Evolutionary conservation across 345 rosid species (phyloP), one percentile per base, ranked within the genome.

Genomic region (Eucalyptus curtisii): DNA sequence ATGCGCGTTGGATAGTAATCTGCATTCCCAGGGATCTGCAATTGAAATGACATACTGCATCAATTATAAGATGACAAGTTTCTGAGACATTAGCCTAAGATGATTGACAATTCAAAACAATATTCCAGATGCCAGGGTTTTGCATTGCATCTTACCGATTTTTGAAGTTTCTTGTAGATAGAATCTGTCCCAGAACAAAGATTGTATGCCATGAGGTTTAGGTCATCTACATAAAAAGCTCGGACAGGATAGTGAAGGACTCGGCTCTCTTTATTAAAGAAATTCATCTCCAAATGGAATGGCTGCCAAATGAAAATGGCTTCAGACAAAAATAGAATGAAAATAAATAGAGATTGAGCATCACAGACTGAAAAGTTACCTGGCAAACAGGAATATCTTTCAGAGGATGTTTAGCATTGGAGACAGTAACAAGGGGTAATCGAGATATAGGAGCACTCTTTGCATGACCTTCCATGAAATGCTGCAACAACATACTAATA

Each of bases 381-480:
- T 97, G 96, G 92, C 97, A 96, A 92, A 95, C 96, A 90, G 99
- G 99, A 90, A 98, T 88, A 91, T 97, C 96, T 91, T 94, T 98
- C 89, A 95, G 96, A 86, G 91, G 95, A 92, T 96, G 96, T 86
- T 92, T 96, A 24, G 96, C 87, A 92, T 96, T 95, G 90, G 93
- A 87, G 87, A 98, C 90, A 33, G 97, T 94, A 71, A 98, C 92
- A 84, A 98, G 97, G 81, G 99, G 99, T 91, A 98, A 91, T 87
- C 99, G 95, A 90, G 98, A 94, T 91, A 98, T 96, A n/a, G 99
- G 99, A 76, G 96, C 92, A 91, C 93, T 95, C 95, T 95, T 96
- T 87, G 99, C 95, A 93, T 96, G 99, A 90, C 99, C 99, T 93
- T 98, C 99, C 99, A 98, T 96, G 89, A 96, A 97, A 94, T 98